Evolutionary conservation across 139 green algal genomes (phyloP).

Genomic region (Spirogloea muscicola): DNA sequence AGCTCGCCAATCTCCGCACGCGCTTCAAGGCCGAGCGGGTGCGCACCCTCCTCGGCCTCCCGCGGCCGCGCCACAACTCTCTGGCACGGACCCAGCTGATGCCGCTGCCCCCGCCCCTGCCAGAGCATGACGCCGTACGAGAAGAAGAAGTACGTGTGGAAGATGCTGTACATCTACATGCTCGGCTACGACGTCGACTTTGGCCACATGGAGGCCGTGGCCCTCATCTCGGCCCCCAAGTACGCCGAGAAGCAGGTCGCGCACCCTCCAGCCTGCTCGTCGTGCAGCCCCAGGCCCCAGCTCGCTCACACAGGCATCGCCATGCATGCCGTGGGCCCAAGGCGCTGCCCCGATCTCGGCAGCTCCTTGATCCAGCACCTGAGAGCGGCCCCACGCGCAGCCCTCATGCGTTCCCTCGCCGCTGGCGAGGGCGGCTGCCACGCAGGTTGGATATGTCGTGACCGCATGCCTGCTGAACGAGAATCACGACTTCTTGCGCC

Average conservation of each 20-base stretch:
- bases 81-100: too few relatives aligned
- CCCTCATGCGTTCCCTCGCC: too few relatives aligned
- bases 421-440: background rate
- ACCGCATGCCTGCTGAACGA: conserved; percentile 54
- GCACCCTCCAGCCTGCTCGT: too few relatives aligned
- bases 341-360: background rate
- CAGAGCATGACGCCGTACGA: conserved; percentile 74
- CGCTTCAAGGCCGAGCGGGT: conserved; percentile 14
- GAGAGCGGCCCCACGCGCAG: too few relatives aligned
- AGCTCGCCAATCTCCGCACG: conserved; percentile 95
- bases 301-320: too few relatives aligned
- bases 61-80: background rate
- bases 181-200: conserved; percentile 98
- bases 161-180: conserved; percentile 99
- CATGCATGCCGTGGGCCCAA: too few relatives aligned
- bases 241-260: conserved; percentile 99
- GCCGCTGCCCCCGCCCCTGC: background rate
- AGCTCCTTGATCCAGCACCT: too few relatives aligned
- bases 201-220: conserved; percentile 91
- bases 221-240: conserved; percentile 87
- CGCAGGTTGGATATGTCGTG: conserved; percentile 50
- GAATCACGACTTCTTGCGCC: conserved; percentile 92
- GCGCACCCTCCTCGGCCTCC: too few relatives aligned
- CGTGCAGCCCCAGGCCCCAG: too few relatives aligned
- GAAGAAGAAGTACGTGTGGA: conserved; percentile 99